These are phyloP conservation scores for Diospyros kaki DNA, from an alignment of 148 eudicot species.

Conservation along the genomic window DNA sequence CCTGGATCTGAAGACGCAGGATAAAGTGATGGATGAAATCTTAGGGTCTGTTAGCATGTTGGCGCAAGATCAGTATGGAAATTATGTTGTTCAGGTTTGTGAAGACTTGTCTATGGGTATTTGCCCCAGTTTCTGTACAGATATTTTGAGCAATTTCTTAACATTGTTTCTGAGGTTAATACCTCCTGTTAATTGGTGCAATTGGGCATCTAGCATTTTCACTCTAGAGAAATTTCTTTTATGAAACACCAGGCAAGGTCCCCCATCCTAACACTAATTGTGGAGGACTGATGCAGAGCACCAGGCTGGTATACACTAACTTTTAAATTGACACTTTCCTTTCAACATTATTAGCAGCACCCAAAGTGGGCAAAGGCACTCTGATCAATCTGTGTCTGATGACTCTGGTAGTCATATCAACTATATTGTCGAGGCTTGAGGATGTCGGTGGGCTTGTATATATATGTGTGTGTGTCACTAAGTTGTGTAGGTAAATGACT, in stretches of 20 bases:
- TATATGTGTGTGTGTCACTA: not conserved
- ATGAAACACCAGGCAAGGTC: not conserved
- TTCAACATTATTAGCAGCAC: not conserved
- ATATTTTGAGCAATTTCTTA: not conserved
- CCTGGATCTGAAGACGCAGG: conserved; percentile 67
- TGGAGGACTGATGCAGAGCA: not conserved
- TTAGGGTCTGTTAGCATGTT: conserved; percentile 84
- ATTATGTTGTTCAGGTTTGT: conserved; percentile 96
- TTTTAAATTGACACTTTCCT: not conserved
- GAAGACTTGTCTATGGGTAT: not conserved
- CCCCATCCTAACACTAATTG: not conserved
- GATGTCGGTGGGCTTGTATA: not conserved
- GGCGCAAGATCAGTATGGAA: conserved; percentile 99
- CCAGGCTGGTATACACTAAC: not conserved
- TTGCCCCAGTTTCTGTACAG: not conserved
- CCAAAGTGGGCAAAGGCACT: not conserved
- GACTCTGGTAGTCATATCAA: not conserved
- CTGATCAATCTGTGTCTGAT: not conserved
- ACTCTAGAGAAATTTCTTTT: not conserved
- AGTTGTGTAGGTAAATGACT: too few relatives aligned
- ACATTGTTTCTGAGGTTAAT: not conserved
- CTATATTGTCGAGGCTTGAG: not conserved
- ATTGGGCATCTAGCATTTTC: not conserved
- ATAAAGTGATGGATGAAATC: conserved; percentile 92
- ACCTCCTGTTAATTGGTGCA: conserved; percentile 6